Evolutionary conservation across 306 rosid species (phyloP), one percentile per base, ranked within the genome.

Genomic region (Alnus glutinosa): DNA sequence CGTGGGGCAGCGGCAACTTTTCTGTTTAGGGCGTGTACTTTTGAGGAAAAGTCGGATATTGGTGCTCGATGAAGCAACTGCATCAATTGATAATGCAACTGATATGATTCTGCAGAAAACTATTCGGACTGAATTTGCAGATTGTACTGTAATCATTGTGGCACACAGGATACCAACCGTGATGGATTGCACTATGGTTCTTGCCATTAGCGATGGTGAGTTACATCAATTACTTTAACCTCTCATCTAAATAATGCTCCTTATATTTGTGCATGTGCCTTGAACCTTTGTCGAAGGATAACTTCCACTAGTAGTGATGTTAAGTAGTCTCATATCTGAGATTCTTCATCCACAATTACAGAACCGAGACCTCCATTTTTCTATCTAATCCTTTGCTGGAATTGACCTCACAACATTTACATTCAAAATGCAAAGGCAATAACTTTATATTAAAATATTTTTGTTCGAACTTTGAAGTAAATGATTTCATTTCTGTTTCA

Each of bases 151-250:
- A 5, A 89, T 93, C 83, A 89, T 92, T 23, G 93, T 89, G 1
- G 98, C 98, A 4, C 97, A 93, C 78, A 88, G 97, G 80, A 87
- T 91, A 77, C 93, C 97, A 0, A 93, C 97, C 1, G 97, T 91
- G 55, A 93, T 93, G 97, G 95, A 91, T 87, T 91, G 94, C 85
- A 89, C 88, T 4, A 93, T 70, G 97, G 90, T 89, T 82, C 91
- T 91, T 14, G 81, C 94, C 58, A 83, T 93, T 5, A 90, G 97
- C 36, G 97, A 93, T 48, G 95, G 92, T 93, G 77, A 74, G 82
- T 84, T 52, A 57, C 32, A 3, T 51, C 3, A 14, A 61, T 9
- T 58, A 18, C 68, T 61, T 55, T 36, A 13, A 76, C 34, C 55
- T 61, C 72, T 57, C 70, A 66, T 64, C 3, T 18, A 44, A 66